Percentiles rank a stretch among this genome's conserved stretches.
Evolutionary conservation across 2,329 filamentous ascomycete genomes (phyloP).

Genomic region (Colletotrichum theobromicola): DNA sequence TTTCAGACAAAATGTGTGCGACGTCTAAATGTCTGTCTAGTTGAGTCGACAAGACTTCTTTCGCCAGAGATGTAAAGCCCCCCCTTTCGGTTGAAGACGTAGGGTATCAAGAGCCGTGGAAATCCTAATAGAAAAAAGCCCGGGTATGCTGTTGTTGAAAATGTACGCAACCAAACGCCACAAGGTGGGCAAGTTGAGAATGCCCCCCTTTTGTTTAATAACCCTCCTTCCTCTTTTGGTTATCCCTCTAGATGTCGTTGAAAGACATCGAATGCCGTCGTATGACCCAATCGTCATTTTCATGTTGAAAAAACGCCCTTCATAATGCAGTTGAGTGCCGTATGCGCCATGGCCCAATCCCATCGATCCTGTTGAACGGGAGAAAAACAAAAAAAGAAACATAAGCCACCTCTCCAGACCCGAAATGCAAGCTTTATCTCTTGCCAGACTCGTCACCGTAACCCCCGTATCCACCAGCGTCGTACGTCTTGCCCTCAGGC

Average conservation of each 20-base stretch:
- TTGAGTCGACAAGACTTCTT: constrained; percentile 29
- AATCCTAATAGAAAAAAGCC: constrained; percentile 15
- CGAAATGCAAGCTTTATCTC: constrained; percentile 15
- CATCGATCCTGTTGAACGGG: not conserved
- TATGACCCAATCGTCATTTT: not conserved
- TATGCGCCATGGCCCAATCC: not conserved
- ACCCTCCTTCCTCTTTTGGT: not conserved
- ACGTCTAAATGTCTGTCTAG: constrained; percentile 26
- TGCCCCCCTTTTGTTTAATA: not conserved
- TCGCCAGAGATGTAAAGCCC: not conserved
- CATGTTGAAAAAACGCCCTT: constrained; percentile 12
- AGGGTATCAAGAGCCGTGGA: constrained; percentile 34
- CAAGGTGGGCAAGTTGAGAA: constrained; percentile 14
- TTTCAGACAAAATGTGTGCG: not conserved
- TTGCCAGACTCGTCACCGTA: constrained; percentile 60
- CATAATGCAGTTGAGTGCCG: constrained; percentile 21
- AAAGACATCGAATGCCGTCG: not conserved
- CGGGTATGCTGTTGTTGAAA: constrained; percentile 18
- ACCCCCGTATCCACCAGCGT: constrained; percentile 56
- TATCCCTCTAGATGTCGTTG: not conserved
- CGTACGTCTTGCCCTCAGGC: constrained; percentile 70
- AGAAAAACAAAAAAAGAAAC: not conserved
- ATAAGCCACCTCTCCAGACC: not conserved
- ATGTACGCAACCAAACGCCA: constrained; percentile 20
- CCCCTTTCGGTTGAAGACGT: constrained; percentile 36